A percentile compares a stretch with the other conserved stretches of the same genome.
Evolutionary conservation across 2,329 filamentous ascomycete species (phyloP).

Genomic region (Claviceps humidiphila): DNA sequence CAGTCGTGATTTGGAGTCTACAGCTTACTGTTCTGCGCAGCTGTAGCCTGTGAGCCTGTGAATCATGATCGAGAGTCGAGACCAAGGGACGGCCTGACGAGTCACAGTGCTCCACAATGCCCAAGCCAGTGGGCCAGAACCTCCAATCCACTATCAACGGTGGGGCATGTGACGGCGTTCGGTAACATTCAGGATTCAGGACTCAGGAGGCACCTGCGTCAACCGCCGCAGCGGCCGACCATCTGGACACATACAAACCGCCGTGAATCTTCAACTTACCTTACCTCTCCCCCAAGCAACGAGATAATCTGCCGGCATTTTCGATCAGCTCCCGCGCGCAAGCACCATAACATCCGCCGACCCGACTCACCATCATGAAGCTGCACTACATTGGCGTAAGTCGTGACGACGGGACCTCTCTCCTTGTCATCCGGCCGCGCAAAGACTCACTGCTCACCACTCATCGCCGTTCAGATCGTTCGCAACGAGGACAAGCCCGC

Average conservation of each 20-base stretch:
- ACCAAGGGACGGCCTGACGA: too few species aligned
- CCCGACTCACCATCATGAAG: constrained; percentile 50
- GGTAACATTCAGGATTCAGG: not conserved
- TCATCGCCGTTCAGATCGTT: constrained; percentile 49
- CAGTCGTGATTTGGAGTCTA: too few species aligned
- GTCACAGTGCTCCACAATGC: too few species aligned
- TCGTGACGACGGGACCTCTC: constrained; percentile 16
- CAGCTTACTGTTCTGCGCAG: too few species aligned
- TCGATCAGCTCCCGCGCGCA: not conserved
- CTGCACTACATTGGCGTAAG: constrained; percentile 74
- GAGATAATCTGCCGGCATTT: not conserved
- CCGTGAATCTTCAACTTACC: not conserved
- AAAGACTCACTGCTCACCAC: not conserved
- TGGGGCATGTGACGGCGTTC: not conserved
- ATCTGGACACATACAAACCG: not conserved
- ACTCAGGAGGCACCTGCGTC: not conserved
- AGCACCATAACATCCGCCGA: not conserved
- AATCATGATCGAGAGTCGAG: too few species aligned
- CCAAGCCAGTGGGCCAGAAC: not conserved
- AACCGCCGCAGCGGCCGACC: not conserved
- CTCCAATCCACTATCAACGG: not conserved
- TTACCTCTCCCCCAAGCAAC: not conserved
- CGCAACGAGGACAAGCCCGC: constrained; percentile 67
- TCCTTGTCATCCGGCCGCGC: constrained; percentile 6
- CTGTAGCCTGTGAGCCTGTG: too few species aligned